Percentiles rank a stretch among this genome's conserved stretches.
phyloP scores from a whole-genome alignment of 331 rosid species.

The Cydonia oblonga region DNA sequence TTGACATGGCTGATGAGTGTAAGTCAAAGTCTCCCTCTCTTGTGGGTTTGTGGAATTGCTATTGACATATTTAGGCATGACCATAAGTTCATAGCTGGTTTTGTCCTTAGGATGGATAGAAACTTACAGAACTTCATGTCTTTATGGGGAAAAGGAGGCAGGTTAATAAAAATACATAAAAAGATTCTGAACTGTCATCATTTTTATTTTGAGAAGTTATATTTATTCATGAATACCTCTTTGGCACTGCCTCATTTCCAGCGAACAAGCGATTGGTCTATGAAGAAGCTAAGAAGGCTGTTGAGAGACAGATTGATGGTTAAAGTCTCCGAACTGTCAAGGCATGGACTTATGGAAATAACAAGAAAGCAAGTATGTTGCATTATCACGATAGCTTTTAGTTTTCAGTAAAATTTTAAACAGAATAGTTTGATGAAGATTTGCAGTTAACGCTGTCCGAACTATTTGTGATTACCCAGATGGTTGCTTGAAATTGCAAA shows the following conservation, averaged over 20 bases:
- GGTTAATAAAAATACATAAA: neutral
- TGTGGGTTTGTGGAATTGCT: neutral
- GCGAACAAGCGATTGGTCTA: constrained; percentile 84
- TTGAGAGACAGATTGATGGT: constrained; percentile 84
- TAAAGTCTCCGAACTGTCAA: constrained; percentile 85
- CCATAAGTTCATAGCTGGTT: neutral
- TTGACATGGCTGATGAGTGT: constrained; percentile 92
- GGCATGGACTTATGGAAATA: constrained; percentile 96
- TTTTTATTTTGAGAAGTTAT: neutral
- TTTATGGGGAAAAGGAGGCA: neutral
- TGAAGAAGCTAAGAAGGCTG: constrained; percentile 94
- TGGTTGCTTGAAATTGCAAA: neutral
- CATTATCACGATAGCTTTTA: too few species aligned
- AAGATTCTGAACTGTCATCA: neutral
- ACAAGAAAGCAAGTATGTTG: constrained; percentile 82
- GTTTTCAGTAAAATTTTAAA: neutral
- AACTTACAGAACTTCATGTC: neutral
- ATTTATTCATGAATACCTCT: neutral
- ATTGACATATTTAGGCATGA: neutral
- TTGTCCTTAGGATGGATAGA: neutral
- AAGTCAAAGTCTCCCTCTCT: constrained; percentile 23
- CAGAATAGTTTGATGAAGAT: neutral
- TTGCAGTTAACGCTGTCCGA: neutral
- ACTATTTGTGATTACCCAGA: neutral
- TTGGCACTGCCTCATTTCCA: constrained; percentile 32